Conservation (phyloP, 1,139 yeast genomes). For the Pichia cactophila region DNA sequence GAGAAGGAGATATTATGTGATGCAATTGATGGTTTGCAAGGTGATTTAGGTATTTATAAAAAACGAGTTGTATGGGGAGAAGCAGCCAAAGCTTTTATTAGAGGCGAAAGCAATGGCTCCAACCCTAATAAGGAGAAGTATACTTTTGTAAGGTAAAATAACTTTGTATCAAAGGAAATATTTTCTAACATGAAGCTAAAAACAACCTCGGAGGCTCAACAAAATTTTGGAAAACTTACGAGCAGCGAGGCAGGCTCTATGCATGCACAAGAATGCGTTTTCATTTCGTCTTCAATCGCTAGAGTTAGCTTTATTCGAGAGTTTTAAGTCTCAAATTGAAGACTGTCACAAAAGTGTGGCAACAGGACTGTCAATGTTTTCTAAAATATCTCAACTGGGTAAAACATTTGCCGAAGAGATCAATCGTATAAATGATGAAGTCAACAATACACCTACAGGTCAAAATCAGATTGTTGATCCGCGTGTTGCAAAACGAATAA, state of each 20-base stretch:
- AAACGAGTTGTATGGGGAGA: slow-evolving; percentile 25
- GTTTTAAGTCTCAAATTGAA: too few species aligned
- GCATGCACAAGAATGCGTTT: too few species aligned
- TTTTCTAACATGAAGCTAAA: neutral
- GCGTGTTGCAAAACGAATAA: slow-evolving; percentile 18
- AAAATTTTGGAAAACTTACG: too few species aligned
- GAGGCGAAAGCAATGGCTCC: slow-evolving; percentile 22
- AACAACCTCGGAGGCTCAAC: neutral
- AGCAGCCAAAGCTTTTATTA: slow-evolving; percentile 23
- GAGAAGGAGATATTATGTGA: slow-evolving; percentile 38
- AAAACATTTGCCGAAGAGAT: slow-evolving; percentile 63
- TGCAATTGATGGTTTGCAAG: slow-evolving; percentile 34
- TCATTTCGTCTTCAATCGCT: neutral
- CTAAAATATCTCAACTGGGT: slow-evolving; percentile 50
- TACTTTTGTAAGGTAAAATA: slow-evolving; percentile 10
- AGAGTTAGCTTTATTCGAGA: too few species aligned
- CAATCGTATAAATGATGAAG: slow-evolving; percentile 27
- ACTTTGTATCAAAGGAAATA: neutral
- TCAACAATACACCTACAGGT: slow-evolving; percentile 19
- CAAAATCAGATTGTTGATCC: slow-evolving; percentile 19
- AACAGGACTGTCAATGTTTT: slow-evolving; percentile 39
- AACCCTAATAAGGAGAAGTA: slow-evolving; percentile 19
- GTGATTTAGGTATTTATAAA: slow-evolving; percentile 22
- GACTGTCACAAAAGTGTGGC: neutral
- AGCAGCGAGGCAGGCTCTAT: too few species aligned